A percentile compares a stretch with the other conserved stretches of the same genome.
Conservation (phyloP, 495 filamentous ascomycete species). For the Margaritispora aquatica region DNA sequence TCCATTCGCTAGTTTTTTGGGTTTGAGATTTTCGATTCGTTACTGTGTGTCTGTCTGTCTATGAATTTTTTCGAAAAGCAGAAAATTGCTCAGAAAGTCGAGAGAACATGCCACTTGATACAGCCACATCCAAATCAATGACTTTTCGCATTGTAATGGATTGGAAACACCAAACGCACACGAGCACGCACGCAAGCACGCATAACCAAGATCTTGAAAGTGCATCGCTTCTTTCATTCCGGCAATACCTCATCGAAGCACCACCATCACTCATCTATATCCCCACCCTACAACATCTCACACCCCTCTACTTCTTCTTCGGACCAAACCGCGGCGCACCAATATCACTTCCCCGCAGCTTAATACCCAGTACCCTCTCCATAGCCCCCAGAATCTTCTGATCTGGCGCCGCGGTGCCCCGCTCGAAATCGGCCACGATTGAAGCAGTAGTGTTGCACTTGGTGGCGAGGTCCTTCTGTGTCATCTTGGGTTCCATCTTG, state of each 20-base stretch:
- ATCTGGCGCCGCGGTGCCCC: conserved; percentile 71
- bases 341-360: conserved; percentile 73
- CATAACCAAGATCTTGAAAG: no score
- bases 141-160: no score
- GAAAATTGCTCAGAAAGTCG: no score
- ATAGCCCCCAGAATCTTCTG: conserved; percentile 76
- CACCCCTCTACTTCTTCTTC: conserved; percentile 24
- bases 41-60: neutral
- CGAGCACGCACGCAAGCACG: no score
- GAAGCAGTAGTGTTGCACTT: conserved; percentile 84
- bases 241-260: no score
- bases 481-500: conserved; percentile 78
- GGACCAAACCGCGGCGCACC: conserved; percentile 68
- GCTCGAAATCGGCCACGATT: conserved; percentile 80
- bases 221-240: no score
- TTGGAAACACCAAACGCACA: no score
- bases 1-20: no score
- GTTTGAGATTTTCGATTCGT: neutral
- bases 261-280: no score
- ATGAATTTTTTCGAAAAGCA: conserved; percentile 8
- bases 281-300: neutral
- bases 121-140: no score
- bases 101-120: no score
- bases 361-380: conserved; percentile 81
- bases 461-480: conserved; percentile 92